Evolutionary conservation across 257 asterid genomes (phyloP).

Genomic region (Thymus quinquecostatus): DNA sequence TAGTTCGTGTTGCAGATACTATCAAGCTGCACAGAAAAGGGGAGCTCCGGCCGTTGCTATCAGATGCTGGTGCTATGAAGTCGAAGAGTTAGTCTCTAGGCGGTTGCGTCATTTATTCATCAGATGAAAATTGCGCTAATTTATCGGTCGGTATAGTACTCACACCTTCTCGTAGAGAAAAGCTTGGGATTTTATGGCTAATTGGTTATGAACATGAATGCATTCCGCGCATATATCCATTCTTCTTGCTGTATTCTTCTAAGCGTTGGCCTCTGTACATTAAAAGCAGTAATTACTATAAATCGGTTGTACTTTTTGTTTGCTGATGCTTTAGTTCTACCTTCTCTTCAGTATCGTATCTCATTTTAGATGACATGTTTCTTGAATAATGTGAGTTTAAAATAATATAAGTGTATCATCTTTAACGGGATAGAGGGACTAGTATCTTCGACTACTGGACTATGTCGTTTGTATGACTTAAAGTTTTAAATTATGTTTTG

Average conservation of each 20-base stretch:
- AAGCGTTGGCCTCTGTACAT: too few species aligned
- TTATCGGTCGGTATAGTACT: not conserved
- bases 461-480: too few species aligned
- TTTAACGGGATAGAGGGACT: too few species aligned
- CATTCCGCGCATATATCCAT: not conserved
- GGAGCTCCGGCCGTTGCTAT: constrained; percentile 23
- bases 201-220: constrained; percentile 6
- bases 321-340: not conserved
- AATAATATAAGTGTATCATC: too few species aligned
- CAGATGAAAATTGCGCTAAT: not conserved
- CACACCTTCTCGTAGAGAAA: not conserved
- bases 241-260: not conserved
- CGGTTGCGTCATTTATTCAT: not conserved
- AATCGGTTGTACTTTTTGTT: not conserved
- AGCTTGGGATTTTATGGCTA: not conserved
- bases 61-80: constrained; percentile 26
- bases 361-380: not conserved
- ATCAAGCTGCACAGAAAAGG: constrained; percentile 30
- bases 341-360: not conserved
- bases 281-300: too few species aligned
- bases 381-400: too few species aligned
- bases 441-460: too few species aligned
- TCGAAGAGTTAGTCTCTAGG: constrained; percentile 10
- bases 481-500: too few species aligned
- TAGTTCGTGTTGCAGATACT: constrained; percentile 16